Evolutionary conservation across 2,329 filamentous ascomycete genomes (phyloP), one percentile per base, ranked within the genome.

Genomic region (Thelonectria blattea): DNA sequence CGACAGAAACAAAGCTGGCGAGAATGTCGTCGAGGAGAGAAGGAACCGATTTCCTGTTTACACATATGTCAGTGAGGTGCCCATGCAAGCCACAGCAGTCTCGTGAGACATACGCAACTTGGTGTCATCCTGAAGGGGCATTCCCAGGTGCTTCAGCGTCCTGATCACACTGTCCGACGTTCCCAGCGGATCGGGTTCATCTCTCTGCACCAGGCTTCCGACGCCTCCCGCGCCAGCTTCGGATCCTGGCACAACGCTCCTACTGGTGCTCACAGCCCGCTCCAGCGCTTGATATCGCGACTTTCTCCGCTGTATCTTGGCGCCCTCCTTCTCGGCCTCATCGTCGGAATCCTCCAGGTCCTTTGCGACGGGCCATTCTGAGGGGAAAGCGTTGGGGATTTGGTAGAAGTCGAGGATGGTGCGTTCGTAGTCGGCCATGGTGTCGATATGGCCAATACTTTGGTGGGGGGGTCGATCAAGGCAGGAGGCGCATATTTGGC

Each of bases 21-120:
- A 96, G 79, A 99, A 99, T 52, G 91, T 93, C 12, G 94, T 98
- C 15, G 94, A 98, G 11, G 93, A 97, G 20, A 99, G 86, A 57
- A 99, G 85, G 77, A 98, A 99, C 65, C 93, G 91, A 73, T 97
- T 97, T 59, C 91, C 90, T 91, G 73, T 50, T 34, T 12, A 51
- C 34, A 39, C 27, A 9, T 43, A 37, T 46, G 61, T 72, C 61
- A 73, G 66, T 22, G 27, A 50, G 32, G 14, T 39, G 41, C 5
- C 22, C 14, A 27, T 46, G 18, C 24, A 57, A 54, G 47, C 37
- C 52, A 20, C 39, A 30, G 56, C 46, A 56, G 46, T 50, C 52
- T 60, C 56, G 56, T 46, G 47, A 20, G 37, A 84, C 86, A 67
- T 80, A 90, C 92, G 87, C 68, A 96, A 77, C 70, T 88, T 87